These are phyloP conservation scores for Fusarium torulosum DNA, from an alignment of 2,329 filamentous ascomycete genomes.

Conservation along the genomic window DNA sequence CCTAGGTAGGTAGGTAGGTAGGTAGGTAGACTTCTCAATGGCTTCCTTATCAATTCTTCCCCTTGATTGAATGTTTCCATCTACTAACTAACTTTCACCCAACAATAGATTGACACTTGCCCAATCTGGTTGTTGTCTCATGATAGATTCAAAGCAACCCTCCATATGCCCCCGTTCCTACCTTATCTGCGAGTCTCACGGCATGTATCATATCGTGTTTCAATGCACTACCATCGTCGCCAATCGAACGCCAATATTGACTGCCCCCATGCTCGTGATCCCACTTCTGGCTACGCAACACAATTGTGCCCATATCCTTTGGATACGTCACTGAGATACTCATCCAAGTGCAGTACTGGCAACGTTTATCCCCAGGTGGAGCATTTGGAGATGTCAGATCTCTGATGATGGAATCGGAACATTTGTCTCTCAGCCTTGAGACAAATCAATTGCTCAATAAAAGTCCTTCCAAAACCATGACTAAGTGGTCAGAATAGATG, in stretches of 20 bases:
- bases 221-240: slow-evolving; percentile 21
- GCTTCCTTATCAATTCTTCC: background rate
- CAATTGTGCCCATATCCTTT: background rate
- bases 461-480: background rate
- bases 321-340: background rate
- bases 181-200: slow-evolving; percentile 21
- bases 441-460: background rate
- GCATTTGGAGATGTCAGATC: background rate
- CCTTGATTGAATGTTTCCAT: background rate
- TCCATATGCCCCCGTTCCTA: background rate
- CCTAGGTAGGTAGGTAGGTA: background rate
- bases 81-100: background rate
- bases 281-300: background rate
- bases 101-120: background rate
- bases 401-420: background rate
- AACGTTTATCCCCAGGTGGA: background rate
- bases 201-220: slow-evolving; percentile 31
- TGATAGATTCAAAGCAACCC: background rate
- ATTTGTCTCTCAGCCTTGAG: background rate
- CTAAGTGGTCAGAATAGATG: too few relatives aligned
- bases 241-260: slow-evolving; percentile 12
- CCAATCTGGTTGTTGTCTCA: background rate
- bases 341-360: background rate
- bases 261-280: slow-evolving; percentile 4
- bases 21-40: background rate